Percentiles rank a stretch among this genome's conserved stretches.
phyloP scores from a whole-genome alignment of 805 yeast species.

The Metschnikowia lochheadii region DNA sequence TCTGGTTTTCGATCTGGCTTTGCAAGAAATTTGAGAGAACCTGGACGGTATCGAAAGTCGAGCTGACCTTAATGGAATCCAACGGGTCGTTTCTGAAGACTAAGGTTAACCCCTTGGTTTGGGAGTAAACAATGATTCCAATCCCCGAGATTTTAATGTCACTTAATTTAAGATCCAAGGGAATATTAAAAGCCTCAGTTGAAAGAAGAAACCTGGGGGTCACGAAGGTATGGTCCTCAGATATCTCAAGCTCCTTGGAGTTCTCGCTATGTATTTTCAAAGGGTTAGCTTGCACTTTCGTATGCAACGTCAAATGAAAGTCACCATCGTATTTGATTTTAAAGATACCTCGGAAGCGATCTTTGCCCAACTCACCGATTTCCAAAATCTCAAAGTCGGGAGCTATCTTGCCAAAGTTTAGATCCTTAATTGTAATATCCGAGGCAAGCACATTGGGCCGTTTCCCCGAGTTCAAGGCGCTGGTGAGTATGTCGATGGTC shows the following conservation, averaged over 20 bases:
- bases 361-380: conserved; percentile 74
- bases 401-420: conserved; percentile 68
- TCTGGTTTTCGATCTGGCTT: conserved; percentile 75
- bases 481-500: conserved; percentile 62
- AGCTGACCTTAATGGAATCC: conserved; percentile 74
- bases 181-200: conserved; percentile 67
- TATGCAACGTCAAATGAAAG: conserved; percentile 67
- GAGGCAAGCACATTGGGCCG: conserved; percentile 69
- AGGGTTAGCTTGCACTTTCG: conserved; percentile 82
- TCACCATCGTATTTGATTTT: conserved; percentile 73
- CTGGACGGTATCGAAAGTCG: conserved; percentile 82
- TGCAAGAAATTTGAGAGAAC: conserved; percentile 82
- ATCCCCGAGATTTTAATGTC: conserved; percentile 74
- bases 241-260: conserved; percentile 32
- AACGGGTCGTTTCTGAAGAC: conserved; percentile 89
- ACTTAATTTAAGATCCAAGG: conserved; percentile 69
- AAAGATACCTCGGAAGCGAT: conserved; percentile 77
- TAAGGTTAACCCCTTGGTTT: conserved; percentile 76
- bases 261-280: conserved; percentile 59
- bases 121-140: conserved; percentile 77
- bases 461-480: conserved; percentile 69
- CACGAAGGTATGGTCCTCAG: conserved; percentile 42
- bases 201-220: conserved; percentile 66
- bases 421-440: conserved; percentile 60
- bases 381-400: conserved; percentile 77